Base-by-base conservation (phyloP, 768 basidiomycete genomes). In the Leccinum boreale region DNA sequence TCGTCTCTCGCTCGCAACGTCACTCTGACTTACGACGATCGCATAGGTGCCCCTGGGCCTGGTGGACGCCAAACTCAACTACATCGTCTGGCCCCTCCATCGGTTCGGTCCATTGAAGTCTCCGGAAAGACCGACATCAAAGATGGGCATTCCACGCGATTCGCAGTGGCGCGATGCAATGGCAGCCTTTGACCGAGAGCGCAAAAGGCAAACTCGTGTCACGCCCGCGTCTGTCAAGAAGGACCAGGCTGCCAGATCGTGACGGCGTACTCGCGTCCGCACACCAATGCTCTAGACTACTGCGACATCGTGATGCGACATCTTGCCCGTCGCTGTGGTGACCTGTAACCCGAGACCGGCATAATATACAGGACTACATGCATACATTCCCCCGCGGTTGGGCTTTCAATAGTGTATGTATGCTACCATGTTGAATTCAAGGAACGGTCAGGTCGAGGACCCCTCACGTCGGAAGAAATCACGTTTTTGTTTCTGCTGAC, bases 31-130 rank as follows among this genome's bases (percentile, higher is more conserved):
- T 55, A 46, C n/a, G 21, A 21, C 19, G n/a, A 23, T 10, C 11
- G 31, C 23, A 36, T 29, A 60, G 64, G 64, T 85, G 5, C 79
- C 84, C 1, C 65, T 76, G 28, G 79, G 75, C 12, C 73, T 85
- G 53, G 71, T 85, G 36, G 77, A 84, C 50, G 79, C 83, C 3
- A 81, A 76, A 65, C 70, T 85, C 33, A 63, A 77, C 53, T 70
- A 75, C 56, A 71, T 85, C 31, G 39, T 83, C 26, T 85, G 83
- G 82, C 84, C 84, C 7, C 70, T 74, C 8, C 61, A 76, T 36
- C 79, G 84, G 3, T 72, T 77, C 55, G 84, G 84, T 2, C 65
- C 66, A 2, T 56, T 74, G 29, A 66, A 62, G 17, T 57, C 56
- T 5, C 62, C 72, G 28, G 56, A 70, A n/a, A 42, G 19, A 14